Conservation (phyloP, 1,139 yeast species). For the Trichomonascaceae sp. region DNA sequence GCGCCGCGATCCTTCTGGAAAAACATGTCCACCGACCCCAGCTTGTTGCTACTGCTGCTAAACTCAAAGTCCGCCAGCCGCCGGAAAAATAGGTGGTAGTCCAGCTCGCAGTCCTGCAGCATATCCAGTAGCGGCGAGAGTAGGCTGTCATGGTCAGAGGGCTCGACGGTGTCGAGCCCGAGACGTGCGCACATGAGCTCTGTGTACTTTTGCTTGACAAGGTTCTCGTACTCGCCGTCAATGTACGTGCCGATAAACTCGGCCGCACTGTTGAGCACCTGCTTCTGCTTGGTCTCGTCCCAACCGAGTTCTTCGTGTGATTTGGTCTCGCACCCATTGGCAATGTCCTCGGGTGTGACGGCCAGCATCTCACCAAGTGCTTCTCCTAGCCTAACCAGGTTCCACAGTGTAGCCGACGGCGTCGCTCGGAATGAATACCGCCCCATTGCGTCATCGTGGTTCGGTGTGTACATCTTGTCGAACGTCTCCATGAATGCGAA, state of each 20-base stretch:
- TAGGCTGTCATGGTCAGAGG: slow-evolving; percentile 34
- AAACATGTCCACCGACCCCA: slow-evolving; percentile 22
- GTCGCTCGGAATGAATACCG: slow-evolving; percentile 73
- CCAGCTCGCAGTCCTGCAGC: slow-evolving; percentile 50
- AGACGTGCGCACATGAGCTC: slow-evolving; percentile 51
- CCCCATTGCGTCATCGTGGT: slow-evolving; percentile 64
- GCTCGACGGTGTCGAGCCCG: slow-evolving; percentile 39
- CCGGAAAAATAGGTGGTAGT: slow-evolving; percentile 69
- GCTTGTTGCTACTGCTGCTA: slow-evolving; percentile 12
- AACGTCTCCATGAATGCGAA: slow-evolving; percentile 80
- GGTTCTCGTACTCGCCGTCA: slow-evolving; percentile 29
- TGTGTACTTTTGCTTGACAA: slow-evolving; percentile 38
- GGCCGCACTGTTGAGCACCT: slow-evolving; percentile 45
- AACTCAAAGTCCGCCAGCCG: slow-evolving; percentile 36
- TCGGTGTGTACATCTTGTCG: slow-evolving; percentile 74
- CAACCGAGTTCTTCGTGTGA: slow-evolving; percentile 23
- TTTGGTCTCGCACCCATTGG: slow-evolving; percentile 8
- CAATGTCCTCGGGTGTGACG: slow-evolving; percentile 31
- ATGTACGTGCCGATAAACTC: slow-evolving; percentile 40
- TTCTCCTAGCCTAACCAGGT: slow-evolving; percentile 74
- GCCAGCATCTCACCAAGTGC: slow-evolving; percentile 72
- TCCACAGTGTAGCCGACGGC: slow-evolving; percentile 91
- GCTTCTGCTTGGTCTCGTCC: slow-evolving; percentile 32
- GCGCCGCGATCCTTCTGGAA: slow-evolving; percentile 24
- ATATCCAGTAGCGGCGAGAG: slow-evolving; percentile 52